Base-by-base conservation (phyloP, 805 yeast species). In the Candida multigemmis region DNA sequence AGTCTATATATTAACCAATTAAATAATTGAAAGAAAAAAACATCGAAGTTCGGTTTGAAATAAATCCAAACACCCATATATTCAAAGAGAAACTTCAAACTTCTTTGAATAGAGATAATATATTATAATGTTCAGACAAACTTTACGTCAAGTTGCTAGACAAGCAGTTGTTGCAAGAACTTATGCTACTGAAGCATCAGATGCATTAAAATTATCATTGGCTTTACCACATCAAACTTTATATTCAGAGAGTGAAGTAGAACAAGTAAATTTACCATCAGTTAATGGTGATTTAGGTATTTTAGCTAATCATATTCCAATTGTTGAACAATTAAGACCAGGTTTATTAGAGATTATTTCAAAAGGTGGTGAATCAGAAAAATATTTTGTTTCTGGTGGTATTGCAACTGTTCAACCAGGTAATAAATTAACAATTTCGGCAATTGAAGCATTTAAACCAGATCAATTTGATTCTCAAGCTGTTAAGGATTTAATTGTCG, bases 321-420 rank as follows among this genome's bases (percentile, higher is more conserved):
- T 82, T 48, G 85, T 89, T 40, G 97, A 91, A 68, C 94, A 91
- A 71, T 77, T 91, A 56, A 74, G 77, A 52, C 95, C 98, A 46
- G 98, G 98, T 60, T 71, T 91, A 36, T 80, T 91, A 48, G 96
- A 87, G 61, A 76, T 91, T 52, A 79, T 84, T 42, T 89, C 84
- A 60, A 71, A 75, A 50, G 59, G 80, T 31, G 68, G 71, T 35
- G 81, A 81, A 46, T 59, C 80, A 40, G 65, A 74, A 54, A 84
- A 82, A 61, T 89, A 60, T 70, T 91, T 89, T 47, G 86, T 89
- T 41, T 74, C 93, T 37, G 97, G 97, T 42, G 98, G 98, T 44
- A 82, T 89, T 50, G 97, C 96, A 35, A 75, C 94, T 32, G 94
- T 91, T 41, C 87, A 83, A 58, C 96, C 96, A 62, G 93, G 84